Evolutionary conservation across 805 yeast species (phyloP).

Genomic region (Danielozyma ontarioensis): DNA sequence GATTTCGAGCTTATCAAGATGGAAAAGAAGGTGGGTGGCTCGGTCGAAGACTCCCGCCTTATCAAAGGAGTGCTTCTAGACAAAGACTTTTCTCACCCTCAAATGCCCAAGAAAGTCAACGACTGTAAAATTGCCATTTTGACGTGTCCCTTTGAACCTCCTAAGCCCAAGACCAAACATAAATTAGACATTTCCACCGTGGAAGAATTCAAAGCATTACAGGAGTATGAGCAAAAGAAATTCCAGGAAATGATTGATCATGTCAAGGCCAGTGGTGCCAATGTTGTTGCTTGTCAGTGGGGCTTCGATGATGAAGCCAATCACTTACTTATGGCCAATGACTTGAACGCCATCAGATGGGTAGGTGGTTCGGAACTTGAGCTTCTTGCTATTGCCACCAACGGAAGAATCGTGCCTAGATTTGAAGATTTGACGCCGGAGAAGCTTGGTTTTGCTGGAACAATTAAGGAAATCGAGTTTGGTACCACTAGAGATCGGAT

Average conservation of each 20-base stretch:
- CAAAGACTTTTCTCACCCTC: slow-evolving; percentile 97
- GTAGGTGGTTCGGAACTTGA: slow-evolving; percentile 97
- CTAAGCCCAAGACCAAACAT: slow-evolving; percentile 98
- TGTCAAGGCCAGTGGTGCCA: slow-evolving; percentile 89
- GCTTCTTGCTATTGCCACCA: slow-evolving; percentile 93
- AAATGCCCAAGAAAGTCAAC: slow-evolving; percentile 79
- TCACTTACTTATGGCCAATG: slow-evolving; percentile 80
- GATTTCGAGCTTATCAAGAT: slow-evolving; percentile 95
- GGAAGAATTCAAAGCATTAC: slow-evolving; percentile 88
- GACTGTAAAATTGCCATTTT: slow-evolving; percentile 89
- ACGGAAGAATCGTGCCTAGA: slow-evolving; percentile 95
- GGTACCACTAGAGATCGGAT: slow-evolving; percentile 97
- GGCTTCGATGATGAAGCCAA: slow-evolving; percentile 99
- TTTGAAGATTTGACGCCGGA: slow-evolving; percentile 83
- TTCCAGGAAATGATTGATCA: slow-evolving; percentile 84
- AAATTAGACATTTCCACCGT: slow-evolving; percentile 90
- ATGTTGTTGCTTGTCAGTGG: slow-evolving; percentile 97
- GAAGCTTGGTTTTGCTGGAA: slow-evolving; percentile 86
- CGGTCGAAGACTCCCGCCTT: slow-evolving; percentile 77
- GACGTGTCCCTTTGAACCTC: slow-evolving; percentile 99
- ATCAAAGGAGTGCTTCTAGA: slow-evolving; percentile 91
- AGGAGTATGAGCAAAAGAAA: slow-evolving; percentile 86
- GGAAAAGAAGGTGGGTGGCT: slow-evolving; percentile 94
- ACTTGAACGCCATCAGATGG: slow-evolving; percentile 97
- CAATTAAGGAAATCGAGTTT: slow-evolving; percentile 80